Evolutionary conservation across 2,329 filamentous ascomycete genomes (phyloP).

Genomic region (Colletotrichum orbiculare): DNA sequence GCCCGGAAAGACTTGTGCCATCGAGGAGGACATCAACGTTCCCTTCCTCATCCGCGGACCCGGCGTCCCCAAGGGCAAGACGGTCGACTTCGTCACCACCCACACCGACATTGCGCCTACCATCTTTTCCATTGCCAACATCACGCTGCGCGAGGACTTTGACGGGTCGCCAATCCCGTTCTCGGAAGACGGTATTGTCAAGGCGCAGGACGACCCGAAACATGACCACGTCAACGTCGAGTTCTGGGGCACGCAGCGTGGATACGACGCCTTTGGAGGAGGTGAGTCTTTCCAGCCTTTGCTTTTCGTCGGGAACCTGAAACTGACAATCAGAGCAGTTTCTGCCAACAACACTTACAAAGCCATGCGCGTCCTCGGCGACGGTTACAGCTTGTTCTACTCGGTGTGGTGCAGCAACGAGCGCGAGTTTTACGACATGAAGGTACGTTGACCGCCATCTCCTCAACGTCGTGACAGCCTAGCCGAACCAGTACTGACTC

Average conservation of each 20-base stretch:
- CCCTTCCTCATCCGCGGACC: constrained; percentile 68
- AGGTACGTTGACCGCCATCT: constrained; percentile 48
- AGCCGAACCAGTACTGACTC: background rate
- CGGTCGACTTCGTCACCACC: constrained; percentile 61
- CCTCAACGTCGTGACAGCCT: background rate
- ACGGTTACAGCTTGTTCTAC: constrained; percentile 71
- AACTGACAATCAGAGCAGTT: background rate
- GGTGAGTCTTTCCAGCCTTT: background rate
- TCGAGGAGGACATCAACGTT: constrained; percentile 69
- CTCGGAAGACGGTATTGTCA: constrained; percentile 37
- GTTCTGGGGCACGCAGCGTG: constrained; percentile 59
- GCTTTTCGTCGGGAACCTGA: too few species aligned
- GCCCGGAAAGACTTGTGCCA: constrained; percentile 68
- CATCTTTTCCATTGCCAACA: constrained; percentile 58
- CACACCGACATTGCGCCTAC: constrained; percentile 75
- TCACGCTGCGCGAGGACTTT: constrained; percentile 59
- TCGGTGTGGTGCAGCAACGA: constrained; percentile 77
- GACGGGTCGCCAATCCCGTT: constrained; percentile 66
- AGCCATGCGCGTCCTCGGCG: constrained; percentile 63
- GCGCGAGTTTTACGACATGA: constrained; percentile 73
- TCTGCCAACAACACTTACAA: constrained; percentile 69
- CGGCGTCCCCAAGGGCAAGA: constrained; percentile 53
- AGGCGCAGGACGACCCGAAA: constrained; percentile 40
- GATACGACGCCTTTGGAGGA: constrained; percentile 21
- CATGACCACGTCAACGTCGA: constrained; percentile 70